Conservation (phyloP, 805 yeast species). For the Helenozyma rhizophorensis region DNA sequence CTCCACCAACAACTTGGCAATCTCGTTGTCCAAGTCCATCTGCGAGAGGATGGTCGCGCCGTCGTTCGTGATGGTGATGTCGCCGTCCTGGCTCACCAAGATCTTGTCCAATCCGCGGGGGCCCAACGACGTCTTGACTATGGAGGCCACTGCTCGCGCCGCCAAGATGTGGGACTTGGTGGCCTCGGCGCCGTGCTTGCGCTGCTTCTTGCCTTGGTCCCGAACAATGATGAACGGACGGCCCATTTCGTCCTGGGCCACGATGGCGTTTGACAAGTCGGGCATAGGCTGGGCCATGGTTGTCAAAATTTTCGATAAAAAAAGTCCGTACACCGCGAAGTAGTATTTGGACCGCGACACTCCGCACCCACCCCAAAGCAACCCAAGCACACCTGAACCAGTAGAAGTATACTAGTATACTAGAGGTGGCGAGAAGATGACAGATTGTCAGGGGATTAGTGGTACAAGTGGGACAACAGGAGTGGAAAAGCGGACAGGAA, state of each 20-base stretch:
- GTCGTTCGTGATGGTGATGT: slow-evolving; percentile 95
- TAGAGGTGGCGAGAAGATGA: too few species aligned
- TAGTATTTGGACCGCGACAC: too few species aligned
- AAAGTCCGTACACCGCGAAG: too few species aligned
- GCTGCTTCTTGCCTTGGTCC: slow-evolving; percentile 76
- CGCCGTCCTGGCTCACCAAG: slow-evolving; percentile 92
- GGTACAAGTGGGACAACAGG: too few species aligned
- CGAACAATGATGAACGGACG: slow-evolving; percentile 97
- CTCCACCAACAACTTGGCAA: slow-evolving; percentile 93
- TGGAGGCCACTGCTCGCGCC: slow-evolving; percentile 90
- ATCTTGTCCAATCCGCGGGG: slow-evolving; percentile 99
- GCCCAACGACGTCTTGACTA: slow-evolving; percentile 88
- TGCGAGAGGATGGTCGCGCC: slow-evolving; percentile 96
- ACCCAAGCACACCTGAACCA: too few species aligned
- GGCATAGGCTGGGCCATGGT: slow-evolving; percentile 48
- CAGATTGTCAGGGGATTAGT: too few species aligned
- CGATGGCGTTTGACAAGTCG: slow-evolving; percentile 95
- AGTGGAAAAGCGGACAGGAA: too few species aligned
- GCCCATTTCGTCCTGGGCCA: slow-evolving; percentile 99
- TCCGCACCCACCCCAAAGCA: too few species aligned
- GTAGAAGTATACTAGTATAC: too few species aligned
- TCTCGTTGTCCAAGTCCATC: slow-evolving; percentile 94
- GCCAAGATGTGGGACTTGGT: slow-evolving; percentile 85
- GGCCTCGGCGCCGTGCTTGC: slow-evolving; percentile 46
- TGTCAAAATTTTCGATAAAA: slow-evolving; percentile 4